These are phyloP conservation scores for Exophiala aquamarina DNA, from an alignment of 2,329 filamentous ascomycete genomes.

Conservation along the genomic window DNA sequence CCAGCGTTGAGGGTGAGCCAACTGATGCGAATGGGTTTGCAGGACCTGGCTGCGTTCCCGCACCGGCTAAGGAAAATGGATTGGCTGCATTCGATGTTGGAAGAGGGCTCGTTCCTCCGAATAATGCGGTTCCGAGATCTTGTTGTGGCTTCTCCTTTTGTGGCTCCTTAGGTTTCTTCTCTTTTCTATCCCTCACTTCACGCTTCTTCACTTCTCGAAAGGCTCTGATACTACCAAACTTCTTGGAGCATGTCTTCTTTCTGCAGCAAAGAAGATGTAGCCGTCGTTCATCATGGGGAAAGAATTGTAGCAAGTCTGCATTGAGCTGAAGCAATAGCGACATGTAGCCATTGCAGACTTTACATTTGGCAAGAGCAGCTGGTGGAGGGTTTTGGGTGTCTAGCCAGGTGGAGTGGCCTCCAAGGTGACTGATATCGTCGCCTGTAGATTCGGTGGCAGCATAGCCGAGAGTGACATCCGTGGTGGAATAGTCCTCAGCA, in stretches of 20 bases:
- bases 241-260: constrained; percentile 74
- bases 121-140: constrained; percentile 60
- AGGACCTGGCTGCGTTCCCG: constrained; percentile 35
- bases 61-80: constrained; percentile 48
- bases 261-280: constrained; percentile 85
- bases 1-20: constrained; percentile 39
- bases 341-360: constrained; percentile 81
- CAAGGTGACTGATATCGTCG: constrained; percentile 83
- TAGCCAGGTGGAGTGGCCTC: constrained; percentile 84
- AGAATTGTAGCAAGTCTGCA: constrained; percentile 81
- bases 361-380: constrained; percentile 77
- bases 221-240: constrained; percentile 76
- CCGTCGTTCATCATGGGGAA: constrained; percentile 82
- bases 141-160: constrained; percentile 29
- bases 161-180: constrained; percentile 32
- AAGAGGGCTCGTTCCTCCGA: constrained; percentile 50
- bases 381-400: constrained; percentile 70
- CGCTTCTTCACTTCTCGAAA: constrained; percentile 65
- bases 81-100: constrained; percentile 46
- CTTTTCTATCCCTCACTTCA: constrained; percentile 25
- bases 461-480: constrained; percentile 87
- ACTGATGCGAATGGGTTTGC: constrained; percentile 63
- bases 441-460: constrained; percentile 75
- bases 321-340: constrained; percentile 86
- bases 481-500: constrained; percentile 61